Evolutionary conservation across 2,329 filamentous ascomycete species (phyloP), one percentile per base, ranked within the genome.

Genomic region (Colletotrichum sp.): DNA sequence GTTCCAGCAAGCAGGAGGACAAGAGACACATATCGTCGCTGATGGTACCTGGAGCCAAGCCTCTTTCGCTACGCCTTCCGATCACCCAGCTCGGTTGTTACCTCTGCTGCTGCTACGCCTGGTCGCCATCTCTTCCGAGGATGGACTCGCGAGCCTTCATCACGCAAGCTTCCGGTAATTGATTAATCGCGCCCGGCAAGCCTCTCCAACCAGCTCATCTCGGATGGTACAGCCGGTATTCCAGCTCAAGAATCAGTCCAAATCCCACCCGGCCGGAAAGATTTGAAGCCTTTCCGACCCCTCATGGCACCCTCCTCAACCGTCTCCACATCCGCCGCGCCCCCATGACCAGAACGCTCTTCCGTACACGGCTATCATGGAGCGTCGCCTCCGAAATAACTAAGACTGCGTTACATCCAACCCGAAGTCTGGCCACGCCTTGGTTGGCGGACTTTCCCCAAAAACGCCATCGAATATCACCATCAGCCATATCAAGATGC

Each of bases 361-460:
- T 75, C 77, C 75, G 44, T 77, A 78, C 72, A 65, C 26, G 78
- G 72, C 63, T 68, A 73, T 64, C 36, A 77, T 71, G 78, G 78
- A 79, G 69, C 69, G 62, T 74, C 60, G 64, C 76, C 69, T 79
- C 78, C 78, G 77, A 79, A 49, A 73, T 75, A 52, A 68, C 66
- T 30, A 73, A 63, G 49, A 62, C 64, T 71, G 59, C 68, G 75
- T 74, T 72, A 52, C 68, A 72, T 67, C 71, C 71, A 60, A 9
- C 26, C 44, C 57, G 36, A n/a, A 21, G 12, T 26, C 66, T 26
- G 57, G 36, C 64, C 59, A 28, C 55, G 7, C 67, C 39, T 71
- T 77, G 76, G 71, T 69, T 75, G 75, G 70, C 70, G 32, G 57
- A 28, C 36, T 67, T 72, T 67, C 9, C 28, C 18, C 24, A 8